phyloP scores from a whole-genome alignment of 2,329 filamentous ascomycete species.

The Colletotrichum sp. region DNA sequence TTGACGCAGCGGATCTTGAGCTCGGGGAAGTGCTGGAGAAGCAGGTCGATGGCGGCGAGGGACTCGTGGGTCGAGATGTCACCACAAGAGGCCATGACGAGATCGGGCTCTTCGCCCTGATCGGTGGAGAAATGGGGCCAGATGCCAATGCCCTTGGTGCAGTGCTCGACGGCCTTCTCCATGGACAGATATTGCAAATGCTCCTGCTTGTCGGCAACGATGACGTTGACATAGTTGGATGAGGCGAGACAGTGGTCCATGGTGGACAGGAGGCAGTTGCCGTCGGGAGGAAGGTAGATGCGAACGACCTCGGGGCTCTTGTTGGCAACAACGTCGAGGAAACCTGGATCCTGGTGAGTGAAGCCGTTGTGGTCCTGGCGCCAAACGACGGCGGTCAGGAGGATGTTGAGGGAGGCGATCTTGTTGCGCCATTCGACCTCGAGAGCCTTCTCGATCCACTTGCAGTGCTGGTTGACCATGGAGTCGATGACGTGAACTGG shows the following conservation, averaged over 20 bases:
- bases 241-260: conserved; percentile 79
- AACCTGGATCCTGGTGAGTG: conserved; percentile 81
- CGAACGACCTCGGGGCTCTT: conserved; percentile 81
- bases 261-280: conserved; percentile 76
- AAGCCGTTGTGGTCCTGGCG: conserved; percentile 86
- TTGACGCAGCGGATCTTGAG: conserved; percentile 83
- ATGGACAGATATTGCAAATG: conserved; percentile 79
- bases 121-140: conserved; percentile 81
- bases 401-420: conserved; percentile 78
- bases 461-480: conserved; percentile 84
- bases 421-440: conserved; percentile 80
- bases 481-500: conserved; percentile 77
- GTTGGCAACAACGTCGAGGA: conserved; percentile 80
- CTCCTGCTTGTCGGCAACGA: conserved; percentile 81
- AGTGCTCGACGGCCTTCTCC: conserved; percentile 75
- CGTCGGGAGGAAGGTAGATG: conserved; percentile 82
- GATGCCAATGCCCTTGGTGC: conserved; percentile 79
- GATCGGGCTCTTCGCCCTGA: conserved; percentile 68
- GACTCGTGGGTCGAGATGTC: conserved; percentile 78
- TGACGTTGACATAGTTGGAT: conserved; percentile 80
- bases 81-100: conserved; percentile 79
- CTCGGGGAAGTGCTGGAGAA: conserved; percentile 73
- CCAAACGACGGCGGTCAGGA: conserved; percentile 81
- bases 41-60: conserved; percentile 74
- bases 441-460: conserved; percentile 83